These are phyloP conservation scores for Meredithiella fracta DNA, from an alignment of 2,329 filamentous ascomycete genomes.

Conservation along the genomic window DNA sequence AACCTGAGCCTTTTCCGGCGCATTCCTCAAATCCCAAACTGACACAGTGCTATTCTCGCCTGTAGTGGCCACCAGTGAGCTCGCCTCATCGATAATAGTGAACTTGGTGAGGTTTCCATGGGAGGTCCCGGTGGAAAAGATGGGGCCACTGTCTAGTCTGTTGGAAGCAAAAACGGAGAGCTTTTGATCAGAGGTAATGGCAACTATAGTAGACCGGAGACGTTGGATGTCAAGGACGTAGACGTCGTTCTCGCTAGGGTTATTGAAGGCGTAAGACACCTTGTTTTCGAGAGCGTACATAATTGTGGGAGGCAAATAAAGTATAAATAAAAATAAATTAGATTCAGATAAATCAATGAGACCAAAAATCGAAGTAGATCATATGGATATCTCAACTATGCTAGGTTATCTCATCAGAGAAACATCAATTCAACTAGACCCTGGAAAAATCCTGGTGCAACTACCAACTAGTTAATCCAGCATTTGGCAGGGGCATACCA, in stretches of 20 bases:
- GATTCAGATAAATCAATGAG: background rate
- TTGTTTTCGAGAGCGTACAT: conserved; percentile 13
- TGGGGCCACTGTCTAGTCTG: conserved; percentile 32
- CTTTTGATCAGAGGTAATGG: conserved; percentile 11
- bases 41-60: conserved; percentile 54
- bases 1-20: conserved; percentile 24
- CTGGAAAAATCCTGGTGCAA: conserved; percentile 1
- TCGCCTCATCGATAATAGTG: conserved; percentile 34
- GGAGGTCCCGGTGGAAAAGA: conserved; percentile 24
- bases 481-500: background rate
- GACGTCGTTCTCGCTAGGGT: conserved; percentile 11
- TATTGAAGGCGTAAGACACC: conserved; percentile 12
- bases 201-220: conserved; percentile 1
- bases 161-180: conserved; percentile 11
- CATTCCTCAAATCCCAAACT: conserved; percentile 46
- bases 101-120: conserved; percentile 50
- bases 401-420: background rate
- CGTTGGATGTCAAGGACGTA: conserved; percentile 13
- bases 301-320: background rate
- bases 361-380: background rate
- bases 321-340: background rate
- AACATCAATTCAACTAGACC: background rate
- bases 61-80: conserved; percentile 46
- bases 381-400: too few species aligned
- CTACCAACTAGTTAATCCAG: background rate